Evolutionary conservation across 257 asterid species (phyloP), one percentile per base, ranked within the genome.

Genomic region (Fraxinus cuspidata): DNA sequence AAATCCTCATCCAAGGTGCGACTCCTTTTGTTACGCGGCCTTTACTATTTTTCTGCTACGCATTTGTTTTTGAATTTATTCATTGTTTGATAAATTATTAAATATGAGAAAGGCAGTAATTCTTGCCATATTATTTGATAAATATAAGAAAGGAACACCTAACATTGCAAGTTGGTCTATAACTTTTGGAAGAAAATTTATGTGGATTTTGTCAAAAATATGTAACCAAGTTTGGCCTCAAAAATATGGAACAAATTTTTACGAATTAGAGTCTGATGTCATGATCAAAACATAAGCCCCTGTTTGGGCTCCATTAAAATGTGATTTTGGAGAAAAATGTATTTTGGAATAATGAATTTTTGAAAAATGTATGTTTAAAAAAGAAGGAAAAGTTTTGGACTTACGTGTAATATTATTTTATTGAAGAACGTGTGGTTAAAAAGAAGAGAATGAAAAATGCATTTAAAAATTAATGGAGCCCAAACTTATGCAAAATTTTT

Each of bases 1-100:
- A 49, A 92, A 91, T 83, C 91, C 88, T 78, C 86, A 94, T 77
- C 99, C 97, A 74, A 94, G 99, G 99, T 94, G 71, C 7, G 56
- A 15, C 38, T 40, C 35, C 38, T 35, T 7, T 77, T 67, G 35
- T 78, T 65, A 37, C 16, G 13, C 28, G 27, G n/a, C 49, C 15
- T 76, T 78, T n/a, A 44, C 79, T 15, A 29, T 18, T 42, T 69
- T 37, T 37, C 0, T 44, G 4, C 31, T 51, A 34, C 4, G 3
- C n/a, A 6, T 56, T 35, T 15, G 25, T 49, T 38, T 25, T 27
- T 73, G 9, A 28, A 31, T 58, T 56, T 27, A 42, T 31, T 21
- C 21, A 56, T 56, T 56, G 65, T 56, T 56, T n/a, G 27, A 56
- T 21, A 56, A n/a, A 56, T 21, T 56, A 56, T 18, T 56, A 56